These are phyloP conservation scores for Amphicarpaea edgeworthii DNA, from an alignment of 306 rosid species.

Conservation along the genomic window DNA sequence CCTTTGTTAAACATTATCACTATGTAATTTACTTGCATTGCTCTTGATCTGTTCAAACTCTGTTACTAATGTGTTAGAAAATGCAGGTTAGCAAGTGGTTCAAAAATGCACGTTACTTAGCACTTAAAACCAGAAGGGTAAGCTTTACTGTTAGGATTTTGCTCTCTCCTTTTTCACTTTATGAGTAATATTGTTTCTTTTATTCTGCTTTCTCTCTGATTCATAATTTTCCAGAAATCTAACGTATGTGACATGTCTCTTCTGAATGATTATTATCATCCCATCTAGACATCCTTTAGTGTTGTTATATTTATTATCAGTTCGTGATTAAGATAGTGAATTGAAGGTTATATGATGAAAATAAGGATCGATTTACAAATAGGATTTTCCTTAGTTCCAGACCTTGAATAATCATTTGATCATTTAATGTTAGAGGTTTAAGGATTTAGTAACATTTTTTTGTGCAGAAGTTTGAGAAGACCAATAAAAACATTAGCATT, in stretches of 20 bases:
- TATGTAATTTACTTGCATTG: conserved; percentile 18
- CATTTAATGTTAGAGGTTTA: not conserved
- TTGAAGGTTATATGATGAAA: not conserved
- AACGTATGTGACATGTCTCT: not conserved
- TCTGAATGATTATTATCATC: not conserved
- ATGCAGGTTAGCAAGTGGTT: conserved; percentile 96
- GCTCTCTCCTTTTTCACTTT: not conserved
- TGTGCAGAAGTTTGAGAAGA: not conserved
- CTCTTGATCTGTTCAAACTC: conserved; percentile 25
- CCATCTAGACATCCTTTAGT: conserved; percentile 15
- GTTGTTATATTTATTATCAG: not conserved
- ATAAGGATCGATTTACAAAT: not conserved
- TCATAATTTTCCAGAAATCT: conserved; percentile 19
- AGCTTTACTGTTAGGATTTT: conserved; percentile 14
- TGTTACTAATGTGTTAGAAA: conserved; percentile 29
- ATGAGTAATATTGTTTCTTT: conserved; percentile 4
- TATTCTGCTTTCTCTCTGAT: not conserved
- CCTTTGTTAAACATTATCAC: not conserved
- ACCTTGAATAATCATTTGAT: conserved; percentile 5
- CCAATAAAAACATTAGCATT: not conserved
- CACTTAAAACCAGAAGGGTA: conserved; percentile 83
- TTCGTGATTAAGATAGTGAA: not conserved
- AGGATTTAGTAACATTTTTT: conserved; percentile 23
- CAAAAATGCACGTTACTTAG: conserved; percentile 89
- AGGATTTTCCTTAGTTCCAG: not conserved